Evolutionary conservation across 148 eudicot species (phyloP), one percentile per base, ranked within the genome.

Genomic region (Bassia scoparia): DNA sequence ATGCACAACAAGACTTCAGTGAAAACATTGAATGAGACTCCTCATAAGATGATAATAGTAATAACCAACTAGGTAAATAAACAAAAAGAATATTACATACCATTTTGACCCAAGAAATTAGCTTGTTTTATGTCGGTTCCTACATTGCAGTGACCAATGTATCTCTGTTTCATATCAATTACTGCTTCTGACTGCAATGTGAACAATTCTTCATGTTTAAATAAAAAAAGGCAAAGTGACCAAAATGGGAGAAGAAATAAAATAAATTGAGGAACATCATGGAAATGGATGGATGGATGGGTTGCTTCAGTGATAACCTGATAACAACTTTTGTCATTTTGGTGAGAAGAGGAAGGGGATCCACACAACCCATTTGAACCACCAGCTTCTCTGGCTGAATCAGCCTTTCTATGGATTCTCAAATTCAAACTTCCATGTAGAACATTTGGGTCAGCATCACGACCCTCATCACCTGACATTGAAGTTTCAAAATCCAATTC

Each of bases 71-170:
- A 12, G 41, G 58, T 18, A 43, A 35, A n/a, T n/a, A n/a, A n/a
- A n/a, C 44, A 26, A 21, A 67, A 53, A 33, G 20, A 48, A 52
- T 35, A 33, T 15, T 43, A 55, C 81, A 67, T 84, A 95, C 98
- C 98, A 77, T 73, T 83, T 81, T 91, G 96, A 18, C 98, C 98
- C 83, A 95, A 81, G 78, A 95, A 95, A 84, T 94, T 91, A 52
- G 98, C 97, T 75, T 95, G 98, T 78, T 95, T 95, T 81, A 95
- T 95, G 79, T 95, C 98, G 31, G 98, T 95, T 81, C 96, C 98
- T 52, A 84, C 78, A 85, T 95, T 95, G 76, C 96, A 89, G 75
- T 95, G 98, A 69, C 97, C 97, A 65, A 88, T 80, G 63, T 88
- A 95, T 86, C 98, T 88, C 83, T 77, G 89, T 79, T 91, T 91